Evolutionary conservation across 2,329 filamentous ascomycete species (phyloP), one percentile per base, ranked within the genome.

Genomic region (Diplodia scrobiculata): DNA sequence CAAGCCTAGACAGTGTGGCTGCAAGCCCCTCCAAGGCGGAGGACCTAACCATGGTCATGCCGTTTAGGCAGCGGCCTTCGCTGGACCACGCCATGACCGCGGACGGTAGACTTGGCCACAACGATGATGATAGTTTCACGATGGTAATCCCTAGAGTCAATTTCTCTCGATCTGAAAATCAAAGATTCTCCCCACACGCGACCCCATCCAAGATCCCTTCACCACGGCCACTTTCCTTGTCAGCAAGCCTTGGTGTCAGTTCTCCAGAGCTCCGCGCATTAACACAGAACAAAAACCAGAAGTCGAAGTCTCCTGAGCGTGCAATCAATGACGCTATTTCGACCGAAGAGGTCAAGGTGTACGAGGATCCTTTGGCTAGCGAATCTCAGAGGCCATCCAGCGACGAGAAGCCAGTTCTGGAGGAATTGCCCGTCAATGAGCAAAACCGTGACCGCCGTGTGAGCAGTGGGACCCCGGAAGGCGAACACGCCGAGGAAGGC

Each of bases 291-390:
- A n/a, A 66, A 65, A 60, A 58, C 69, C 29, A 75, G 76, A 67
- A 67, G 27, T 32, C 65, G 17, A 68, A 62, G 32, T 67, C 55
- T 5, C 50, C 58, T 13, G 65, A 66, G 21, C 34, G 65, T 10
- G 47, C 65, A 11, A 41, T 38, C 13, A 58, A 50, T 34, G 65
- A 62, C 25, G 27, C 38, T 47, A 47, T 55, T 7, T 51, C 63
- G 17, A 54, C 55, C 54, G 79, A 80, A 29, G 79, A 79, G 63
- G 80, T 84, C 3, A 80, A 81, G 63, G 82, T 84, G 32, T 84
- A 83, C 68, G 84, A 86, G 72, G 83, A 85, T 68, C 82, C 82
- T 1, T 81, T 82, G 63, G 78, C 77, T 45, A 76, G 78, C 25
- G 72, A 75, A 38, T 75, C 78, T 27, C 71, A 72, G 11, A 38